Evolutionary conservation across 768 basidiomycete species (phyloP), one percentile per base, ranked within the genome.

Genomic region (Mycena galericulata): DNA sequence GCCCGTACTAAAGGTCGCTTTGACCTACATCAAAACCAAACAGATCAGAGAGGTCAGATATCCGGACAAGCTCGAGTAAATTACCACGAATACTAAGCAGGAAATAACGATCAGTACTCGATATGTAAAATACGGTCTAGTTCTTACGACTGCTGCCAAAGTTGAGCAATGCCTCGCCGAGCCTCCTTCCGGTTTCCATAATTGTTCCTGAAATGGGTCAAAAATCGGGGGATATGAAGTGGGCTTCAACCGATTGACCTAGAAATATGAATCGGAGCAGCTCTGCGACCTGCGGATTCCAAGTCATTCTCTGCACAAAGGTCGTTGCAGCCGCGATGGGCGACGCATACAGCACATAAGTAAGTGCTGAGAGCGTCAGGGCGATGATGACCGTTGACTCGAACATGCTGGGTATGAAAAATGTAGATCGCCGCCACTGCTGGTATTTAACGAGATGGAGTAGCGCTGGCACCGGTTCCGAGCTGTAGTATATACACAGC

Each of bases 181-280:
- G 17, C 29, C 17, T 36, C 10, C 40, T 27, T 18, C 45, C 46
- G 29, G 46, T 32, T 29, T 29, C 50, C 18, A 53, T 20, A 32
- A 53, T 34, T 20, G 50, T 34, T 26, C 50, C 50, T 53, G 32
- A 3, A 20, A n/a, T 4, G 15, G 18, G 10, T 53, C 17, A 34
- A 24, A 53, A n/a, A 2, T 14, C 32, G 2, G 22, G 10, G 8
- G 45, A 2, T 7, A 53, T 12, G 1, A 3, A 8, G 4, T 26
- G 51, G 6, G 38, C 59, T 20, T 50, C 20, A 36, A 18, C 29
- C 1, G 36, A 53, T 24, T 17, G 4, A 54, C 68, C 63, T 11
- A 69, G 18, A 49, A 69, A 69, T 59, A 69, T 45, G 24, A 65
- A 65, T 26, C 59, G 57, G 3, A 69, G 46, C 2, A 69, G 53